Conservation (phyloP, 108 stramenopile species). For the Nitzschia putrida region DNA sequence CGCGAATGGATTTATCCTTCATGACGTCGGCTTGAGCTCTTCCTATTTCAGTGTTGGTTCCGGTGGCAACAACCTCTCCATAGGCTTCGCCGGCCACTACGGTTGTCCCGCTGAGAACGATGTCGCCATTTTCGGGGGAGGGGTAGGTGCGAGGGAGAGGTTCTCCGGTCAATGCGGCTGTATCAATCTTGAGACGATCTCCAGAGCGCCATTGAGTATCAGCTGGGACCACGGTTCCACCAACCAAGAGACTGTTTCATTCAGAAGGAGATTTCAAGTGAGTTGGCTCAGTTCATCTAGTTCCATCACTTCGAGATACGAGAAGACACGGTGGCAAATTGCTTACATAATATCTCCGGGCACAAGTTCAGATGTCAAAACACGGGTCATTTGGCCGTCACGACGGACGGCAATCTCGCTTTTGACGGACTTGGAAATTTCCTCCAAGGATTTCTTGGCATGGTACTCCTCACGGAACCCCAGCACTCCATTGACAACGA, state of each 20-base stretch:
- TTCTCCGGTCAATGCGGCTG: conserved; percentile 82
- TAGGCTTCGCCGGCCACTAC: conserved; percentile 78
- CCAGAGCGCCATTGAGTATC: conserved; percentile 74
- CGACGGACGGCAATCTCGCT: conserved; percentile 58
- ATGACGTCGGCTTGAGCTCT: conserved; percentile 64
- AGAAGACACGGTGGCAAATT: no score
- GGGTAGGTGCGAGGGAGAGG: conserved; percentile 79
- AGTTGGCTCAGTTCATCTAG: not conserved
- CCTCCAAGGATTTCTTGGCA: conserved; percentile 64
- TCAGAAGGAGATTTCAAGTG: not conserved
- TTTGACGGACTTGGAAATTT: conserved; percentile 47
- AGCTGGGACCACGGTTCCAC: conserved; percentile 78
- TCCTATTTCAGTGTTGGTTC: conserved; percentile 75
- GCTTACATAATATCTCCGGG: conserved; percentile 78
- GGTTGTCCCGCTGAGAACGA: conserved; percentile 69
- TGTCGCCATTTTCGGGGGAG: conserved; percentile 46
- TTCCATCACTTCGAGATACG: no score
- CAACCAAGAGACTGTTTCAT: conserved; percentile 44
- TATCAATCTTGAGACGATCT: conserved; percentile 63
- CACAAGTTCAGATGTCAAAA: conserved; percentile 58
- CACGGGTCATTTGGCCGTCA: conserved; percentile 47
- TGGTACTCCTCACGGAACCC: conserved; percentile 78
- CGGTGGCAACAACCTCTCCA: conserved; percentile 59
- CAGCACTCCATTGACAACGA: conserved; percentile 64
- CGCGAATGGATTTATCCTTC: conserved; percentile 59